Evolutionary conservation across 73 alveolate genomes (phyloP).

Genomic region (Uronychia setigera): DNA sequence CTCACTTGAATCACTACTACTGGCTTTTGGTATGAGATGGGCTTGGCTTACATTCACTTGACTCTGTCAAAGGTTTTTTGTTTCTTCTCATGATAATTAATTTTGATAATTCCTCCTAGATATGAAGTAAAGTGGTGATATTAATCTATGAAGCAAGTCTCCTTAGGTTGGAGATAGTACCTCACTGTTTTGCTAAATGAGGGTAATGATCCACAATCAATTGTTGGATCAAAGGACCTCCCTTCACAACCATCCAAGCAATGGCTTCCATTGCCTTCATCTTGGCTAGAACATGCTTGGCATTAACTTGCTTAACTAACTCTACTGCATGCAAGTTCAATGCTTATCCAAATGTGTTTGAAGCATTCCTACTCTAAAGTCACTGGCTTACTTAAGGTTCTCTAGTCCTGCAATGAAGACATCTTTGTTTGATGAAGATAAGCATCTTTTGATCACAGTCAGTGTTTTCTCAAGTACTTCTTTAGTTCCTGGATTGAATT

Average conservation of each 20-base stretch:
- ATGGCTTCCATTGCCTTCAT: neutral
- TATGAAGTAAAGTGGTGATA: no score
- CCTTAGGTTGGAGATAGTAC: no score
- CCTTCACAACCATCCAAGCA: neutral
- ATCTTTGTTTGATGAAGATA: neutral
- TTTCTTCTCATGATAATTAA: neutral
- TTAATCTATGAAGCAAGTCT: no score
- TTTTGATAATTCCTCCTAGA: neutral
- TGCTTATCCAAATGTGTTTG: neutral
- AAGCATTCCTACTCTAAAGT: neutral
- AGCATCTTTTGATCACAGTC: neutral
- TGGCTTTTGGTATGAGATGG: no score
- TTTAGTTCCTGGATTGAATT: neutral
- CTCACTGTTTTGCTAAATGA: neutral
- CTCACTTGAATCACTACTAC: no score
- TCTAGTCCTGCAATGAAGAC: conserved; percentile 1
- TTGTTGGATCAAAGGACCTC: neutral
- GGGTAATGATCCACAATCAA: neutral
- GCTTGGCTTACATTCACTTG: no score
- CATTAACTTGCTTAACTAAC: neutral
- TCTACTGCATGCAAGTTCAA: neutral
- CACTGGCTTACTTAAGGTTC: neutral
- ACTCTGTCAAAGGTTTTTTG: no score
- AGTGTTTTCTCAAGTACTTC: neutral
- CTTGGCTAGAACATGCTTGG: neutral